Percentiles rank a stretch among this genome's conserved stretches.
phyloP scores from a whole-genome alignment of 768 basidiomycete genomes.

The Rhizopogon vulgaris region DNA sequence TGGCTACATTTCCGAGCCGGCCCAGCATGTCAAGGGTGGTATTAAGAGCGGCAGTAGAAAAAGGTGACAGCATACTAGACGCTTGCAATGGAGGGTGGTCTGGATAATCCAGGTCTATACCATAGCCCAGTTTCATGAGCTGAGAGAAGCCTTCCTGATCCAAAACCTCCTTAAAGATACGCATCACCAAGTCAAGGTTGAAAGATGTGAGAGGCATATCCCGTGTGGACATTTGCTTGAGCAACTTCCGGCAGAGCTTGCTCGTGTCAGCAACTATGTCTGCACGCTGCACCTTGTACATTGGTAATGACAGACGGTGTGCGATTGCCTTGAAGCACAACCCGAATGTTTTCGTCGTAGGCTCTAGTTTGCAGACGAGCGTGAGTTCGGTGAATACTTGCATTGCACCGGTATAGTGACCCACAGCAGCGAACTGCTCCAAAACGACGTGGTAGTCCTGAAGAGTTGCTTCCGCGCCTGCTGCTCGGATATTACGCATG shows the following conservation, averaged over 20 bases:
- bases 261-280: conserved; percentile 37
- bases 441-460: conserved; percentile 75
- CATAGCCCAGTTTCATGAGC: conserved; percentile 65
- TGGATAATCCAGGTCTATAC: conserved; percentile 69
- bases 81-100: conserved; percentile 47
- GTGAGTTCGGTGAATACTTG: conserved; percentile 57
- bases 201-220: conserved; percentile 47
- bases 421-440: conserved; percentile 69
- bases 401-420: conserved; percentile 57
- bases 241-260: conserved; percentile 41
- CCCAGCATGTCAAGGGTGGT: conserved; percentile 70
- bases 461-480: conserved; percentile 35
- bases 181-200: conserved; percentile 61
- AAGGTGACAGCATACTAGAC: conserved; percentile 31
- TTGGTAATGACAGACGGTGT: conserved; percentile 59
- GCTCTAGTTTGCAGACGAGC: conserved; percentile 34
- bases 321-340: conserved; percentile 66
- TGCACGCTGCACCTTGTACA: conserved; percentile 30
- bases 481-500: conserved; percentile 61
- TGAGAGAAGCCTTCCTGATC: conserved; percentile 51
- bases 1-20: conserved; percentile 49
- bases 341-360: conserved; percentile 51
- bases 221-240: conserved; percentile 51
- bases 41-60: conserved; percentile 65
- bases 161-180: conserved; percentile 59